Evolutionary conservation across 2,329 filamentous ascomycete genomes (phyloP).

Genomic region (Gaeumannomyces tritici): DNA sequence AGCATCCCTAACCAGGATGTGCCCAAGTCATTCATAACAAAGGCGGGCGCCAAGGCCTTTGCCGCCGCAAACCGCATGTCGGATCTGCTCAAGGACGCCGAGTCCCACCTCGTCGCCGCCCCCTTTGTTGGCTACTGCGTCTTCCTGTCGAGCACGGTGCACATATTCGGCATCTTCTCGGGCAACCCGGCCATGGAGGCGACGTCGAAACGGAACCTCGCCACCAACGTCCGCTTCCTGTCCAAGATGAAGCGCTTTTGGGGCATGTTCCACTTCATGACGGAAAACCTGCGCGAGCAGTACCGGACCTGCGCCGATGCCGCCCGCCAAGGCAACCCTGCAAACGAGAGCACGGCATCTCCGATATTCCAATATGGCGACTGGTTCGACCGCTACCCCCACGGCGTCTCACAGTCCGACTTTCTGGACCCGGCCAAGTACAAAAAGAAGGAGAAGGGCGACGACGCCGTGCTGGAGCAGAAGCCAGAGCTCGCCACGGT

Average conservation of each 20-base stretch:
- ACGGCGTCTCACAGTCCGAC: conserved; percentile 77
- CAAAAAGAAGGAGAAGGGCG: conserved; percentile 64
- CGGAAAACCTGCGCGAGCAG: conserved; percentile 81
- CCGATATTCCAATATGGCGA: conserved; percentile 91
- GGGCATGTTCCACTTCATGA: conserved; percentile 98
- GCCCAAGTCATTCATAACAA: conserved; percentile 67
- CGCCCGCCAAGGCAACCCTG: conserved; percentile 55
- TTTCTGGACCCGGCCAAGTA: conserved; percentile 65
- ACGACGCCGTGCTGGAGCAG: conserved; percentile 83
- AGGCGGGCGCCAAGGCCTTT: conserved; percentile 66
- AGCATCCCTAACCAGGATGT: conserved; percentile 58
- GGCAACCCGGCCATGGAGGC: conserved; percentile 68
- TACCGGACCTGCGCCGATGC: conserved; percentile 80
- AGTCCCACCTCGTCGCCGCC: conserved; percentile 71
- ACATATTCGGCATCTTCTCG: conserved; percentile 85
- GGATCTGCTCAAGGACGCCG: conserved; percentile 68
- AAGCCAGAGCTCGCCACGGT: conserved; percentile 84
- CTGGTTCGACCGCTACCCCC: conserved; percentile 93
- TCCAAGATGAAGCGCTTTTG: conserved; percentile 95
- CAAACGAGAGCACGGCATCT: conserved; percentile 37
- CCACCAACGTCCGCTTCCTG: conserved; percentile 81
- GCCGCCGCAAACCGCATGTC: conserved; percentile 83
- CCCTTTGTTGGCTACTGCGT: conserved; percentile 94
- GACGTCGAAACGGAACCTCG: conserved; percentile 72
- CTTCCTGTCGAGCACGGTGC: conserved; percentile 88